Conservation (phyloP, 306 rosid genomes). For the Prunus campanulata region DNA sequence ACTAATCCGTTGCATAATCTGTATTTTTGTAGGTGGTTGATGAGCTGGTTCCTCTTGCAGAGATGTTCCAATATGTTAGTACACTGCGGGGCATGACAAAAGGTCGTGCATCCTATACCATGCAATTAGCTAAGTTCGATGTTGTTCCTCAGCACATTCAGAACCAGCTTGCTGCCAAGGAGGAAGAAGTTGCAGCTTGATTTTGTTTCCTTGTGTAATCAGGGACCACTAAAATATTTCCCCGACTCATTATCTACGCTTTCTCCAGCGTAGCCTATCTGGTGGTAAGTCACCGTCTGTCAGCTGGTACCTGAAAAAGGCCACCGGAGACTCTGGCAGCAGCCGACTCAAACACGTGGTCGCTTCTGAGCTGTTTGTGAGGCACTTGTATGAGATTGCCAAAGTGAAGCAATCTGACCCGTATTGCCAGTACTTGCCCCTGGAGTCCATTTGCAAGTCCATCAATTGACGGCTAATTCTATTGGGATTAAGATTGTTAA, state of each 20-base stretch:
- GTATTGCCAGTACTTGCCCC: too few relatives aligned
- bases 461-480: too few relatives aligned
- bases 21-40: constrained; percentile 75
- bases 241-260: neutral
- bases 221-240: constrained; percentile 6
- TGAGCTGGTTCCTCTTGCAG: constrained; percentile 83
- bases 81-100: constrained; percentile 95
- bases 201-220: constrained; percentile 21
- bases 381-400: too few relatives aligned
- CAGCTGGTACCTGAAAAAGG: too few relatives aligned
- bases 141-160: constrained; percentile 95
- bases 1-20: neutral
- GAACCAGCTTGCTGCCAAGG: constrained; percentile 80
- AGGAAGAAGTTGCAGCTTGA: constrained; percentile 85
- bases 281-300: too few relatives aligned
- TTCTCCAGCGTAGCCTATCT: too few relatives aligned
- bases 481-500: too few relatives aligned
- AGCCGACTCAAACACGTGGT: too few relatives aligned
- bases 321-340: too few relatives aligned
- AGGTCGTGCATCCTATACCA: constrained; percentile 94
- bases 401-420: too few relatives aligned
- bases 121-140: constrained; percentile 90
- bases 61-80: constrained; percentile 96
- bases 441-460: too few relatives aligned
- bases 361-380: too few relatives aligned